phyloP scores from a whole-genome alignment of 345 rosid genomes.

The Eucalyptus cloeziana region DNA sequence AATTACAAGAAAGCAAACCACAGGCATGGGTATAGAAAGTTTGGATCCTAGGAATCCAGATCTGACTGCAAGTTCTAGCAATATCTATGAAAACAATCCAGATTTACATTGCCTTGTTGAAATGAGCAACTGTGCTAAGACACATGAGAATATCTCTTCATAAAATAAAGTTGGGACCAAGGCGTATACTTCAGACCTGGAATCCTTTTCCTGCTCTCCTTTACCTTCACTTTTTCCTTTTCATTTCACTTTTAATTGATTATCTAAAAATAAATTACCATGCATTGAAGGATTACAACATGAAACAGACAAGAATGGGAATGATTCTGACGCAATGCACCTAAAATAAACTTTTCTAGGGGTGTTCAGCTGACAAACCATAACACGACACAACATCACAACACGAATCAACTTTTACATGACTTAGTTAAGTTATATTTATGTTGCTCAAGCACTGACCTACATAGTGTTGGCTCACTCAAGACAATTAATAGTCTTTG shows the following conservation, averaged over 20 bases:
- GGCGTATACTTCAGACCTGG: neutral
- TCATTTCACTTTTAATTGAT: neutral
- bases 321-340: neutral
- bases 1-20: neutral
- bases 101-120: neutral
- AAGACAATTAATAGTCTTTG: neutral
- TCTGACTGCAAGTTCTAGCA: neutral
- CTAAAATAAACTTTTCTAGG: neutral
- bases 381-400: neutral
- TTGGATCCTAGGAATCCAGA: neutral
- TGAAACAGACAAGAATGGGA: neutral
- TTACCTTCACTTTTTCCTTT: neutral
- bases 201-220: neutral
- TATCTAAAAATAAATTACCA: neutral
- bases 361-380: neutral
- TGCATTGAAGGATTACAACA: neutral
- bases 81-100: neutral
- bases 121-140: neutral
- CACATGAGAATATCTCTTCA: neutral
- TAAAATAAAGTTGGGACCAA: neutral
- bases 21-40: neutral
- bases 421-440: neutral
- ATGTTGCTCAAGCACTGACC: neutral
- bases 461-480: neutral
- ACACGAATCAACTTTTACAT: neutral